Evolutionary conservation across 2,329 filamentous ascomycete genomes (phyloP).

Genomic region (Beauveria pseudobassiana): DNA sequence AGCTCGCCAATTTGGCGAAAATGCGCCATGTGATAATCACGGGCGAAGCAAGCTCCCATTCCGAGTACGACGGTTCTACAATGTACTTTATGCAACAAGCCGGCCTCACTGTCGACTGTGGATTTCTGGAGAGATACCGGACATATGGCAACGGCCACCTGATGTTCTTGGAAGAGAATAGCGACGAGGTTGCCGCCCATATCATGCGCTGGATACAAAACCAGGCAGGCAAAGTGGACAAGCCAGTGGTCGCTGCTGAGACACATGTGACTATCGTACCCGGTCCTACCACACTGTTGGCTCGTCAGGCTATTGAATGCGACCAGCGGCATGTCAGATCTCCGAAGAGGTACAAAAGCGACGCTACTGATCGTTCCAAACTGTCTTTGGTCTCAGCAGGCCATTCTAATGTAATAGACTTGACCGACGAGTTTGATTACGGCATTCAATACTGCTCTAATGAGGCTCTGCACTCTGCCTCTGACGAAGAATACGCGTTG

Average conservation of each 20-base stretch:
- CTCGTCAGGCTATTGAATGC: not conserved
- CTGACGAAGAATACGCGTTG: not conserved
- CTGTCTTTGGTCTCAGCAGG: too few relatives aligned
- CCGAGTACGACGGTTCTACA: constrained; percentile 47
- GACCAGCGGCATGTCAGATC: not conserved
- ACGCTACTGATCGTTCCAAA: not conserved
- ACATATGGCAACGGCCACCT: constrained; percentile 50
- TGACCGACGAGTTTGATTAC: not conserved
- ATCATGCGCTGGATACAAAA: constrained; percentile 30
- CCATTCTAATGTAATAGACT: not conserved
- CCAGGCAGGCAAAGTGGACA: not conserved
- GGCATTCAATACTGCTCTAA: not conserved
- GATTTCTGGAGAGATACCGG: constrained; percentile 34
- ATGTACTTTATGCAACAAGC: constrained; percentile 44
- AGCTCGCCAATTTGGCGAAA: constrained; percentile 39
- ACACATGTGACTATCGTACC: not conserved
- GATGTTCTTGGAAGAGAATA: constrained; percentile 47
- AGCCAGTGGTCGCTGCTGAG: not conserved
- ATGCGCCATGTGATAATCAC: constrained; percentile 44
- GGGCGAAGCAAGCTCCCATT: constrained; percentile 45
- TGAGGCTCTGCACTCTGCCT: not conserved
- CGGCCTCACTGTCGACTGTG: constrained; percentile 36
- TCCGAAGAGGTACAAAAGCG: not conserved
- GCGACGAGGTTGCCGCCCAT: constrained; percentile 31
- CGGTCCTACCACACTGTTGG: not conserved